A percentile compares a stretch with the other conserved stretches of the same genome.
Conservation (phyloP, 495 filamentous ascomycete genomes). For the Aspergillus sclerotiicarbonarius region DNA sequence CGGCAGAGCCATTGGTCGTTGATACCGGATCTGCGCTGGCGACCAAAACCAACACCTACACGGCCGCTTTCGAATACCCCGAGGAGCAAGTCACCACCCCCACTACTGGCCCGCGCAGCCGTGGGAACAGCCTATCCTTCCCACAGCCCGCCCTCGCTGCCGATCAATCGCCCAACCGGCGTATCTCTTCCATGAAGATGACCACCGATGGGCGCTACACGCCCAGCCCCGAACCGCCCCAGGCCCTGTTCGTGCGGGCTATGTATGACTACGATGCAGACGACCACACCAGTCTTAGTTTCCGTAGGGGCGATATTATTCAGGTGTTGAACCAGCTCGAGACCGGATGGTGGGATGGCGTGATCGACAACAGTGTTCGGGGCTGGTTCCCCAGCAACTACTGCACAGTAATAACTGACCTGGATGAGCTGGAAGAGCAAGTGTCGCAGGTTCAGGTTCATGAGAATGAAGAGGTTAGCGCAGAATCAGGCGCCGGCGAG, state of each 20-base stretch:
- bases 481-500: conserved; percentile 57
- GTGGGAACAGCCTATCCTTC: conserved; percentile 31
- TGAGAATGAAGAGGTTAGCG: conserved; percentile 54
- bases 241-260: conserved; percentile 88
- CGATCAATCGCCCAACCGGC: conserved; percentile 30
- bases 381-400: conserved; percentile 99
- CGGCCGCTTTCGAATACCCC: conserved; percentile 48
- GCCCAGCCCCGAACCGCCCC: conserved; percentile 64
- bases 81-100: conserved; percentile 41
- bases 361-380: conserved; percentile 74
- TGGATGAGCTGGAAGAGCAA: conserved; percentile 56
- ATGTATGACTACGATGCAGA: conserved; percentile 97
- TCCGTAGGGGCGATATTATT: conserved; percentile 91
- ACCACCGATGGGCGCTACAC: conserved; percentile 53
- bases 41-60: conserved; percentile 37
- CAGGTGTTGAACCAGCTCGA: conserved; percentile 97
- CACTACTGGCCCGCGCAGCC: conserved; percentile 31
- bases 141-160: conserved; percentile 21
- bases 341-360: conserved; percentile 98
- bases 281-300: conserved; percentile 93
- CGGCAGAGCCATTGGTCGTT: conserved; percentile 34
- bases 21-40: conserved; percentile 33
- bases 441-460: conserved; percentile 31
- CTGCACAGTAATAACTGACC: conserved; percentile 76
- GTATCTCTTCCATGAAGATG: conserved; percentile 34